A percentile compares a stretch with the other conserved stretches of the same genome.
Conservation (phyloP, 305 asterid genomes). For the Fraxinus angustifolia region DNA sequence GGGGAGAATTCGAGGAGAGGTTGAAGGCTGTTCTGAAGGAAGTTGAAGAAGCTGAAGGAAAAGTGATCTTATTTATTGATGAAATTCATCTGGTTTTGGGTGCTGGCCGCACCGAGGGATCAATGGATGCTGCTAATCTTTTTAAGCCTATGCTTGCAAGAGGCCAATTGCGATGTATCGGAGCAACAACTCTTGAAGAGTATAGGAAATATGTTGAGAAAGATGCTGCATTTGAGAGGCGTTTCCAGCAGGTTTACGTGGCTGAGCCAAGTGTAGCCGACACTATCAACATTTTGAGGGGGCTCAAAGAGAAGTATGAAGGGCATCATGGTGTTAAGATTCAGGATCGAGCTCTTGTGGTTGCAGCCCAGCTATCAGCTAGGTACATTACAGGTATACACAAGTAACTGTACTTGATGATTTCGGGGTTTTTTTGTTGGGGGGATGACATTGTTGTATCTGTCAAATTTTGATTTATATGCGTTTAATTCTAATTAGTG, state of each 20-base stretch:
- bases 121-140: conserved; percentile 84
- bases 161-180: conserved; percentile 81
- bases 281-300: conserved; percentile 71
- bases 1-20: conserved; percentile 88
- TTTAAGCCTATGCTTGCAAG: conserved; percentile 90
- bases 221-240: conserved; percentile 91
- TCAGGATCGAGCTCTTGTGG: conserved; percentile 78
- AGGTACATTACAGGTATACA: conserved; percentile 69
- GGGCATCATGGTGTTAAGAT: conserved; percentile 88
- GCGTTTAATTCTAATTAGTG: neutral
- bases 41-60: conserved; percentile 86
- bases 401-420: neutral
- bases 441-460: neutral
- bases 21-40: conserved; percentile 74
- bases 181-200: conserved; percentile 77
- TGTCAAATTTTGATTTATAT: neutral
- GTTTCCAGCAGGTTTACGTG: conserved; percentile 87
- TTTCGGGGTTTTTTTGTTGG: neutral
- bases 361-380: conserved; percentile 73
- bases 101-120: conserved; percentile 81
- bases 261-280: conserved; percentile 80
- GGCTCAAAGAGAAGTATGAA: conserved; percentile 83
- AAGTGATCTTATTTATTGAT: conserved; percentile 71
- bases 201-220: conserved; percentile 82
- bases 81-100: conserved; percentile 80